Percentiles rank a stretch among this genome's conserved stretches.
Conservation (phyloP, 164 flowering plant genomes). For the Tinospora cordifolia region DNA sequence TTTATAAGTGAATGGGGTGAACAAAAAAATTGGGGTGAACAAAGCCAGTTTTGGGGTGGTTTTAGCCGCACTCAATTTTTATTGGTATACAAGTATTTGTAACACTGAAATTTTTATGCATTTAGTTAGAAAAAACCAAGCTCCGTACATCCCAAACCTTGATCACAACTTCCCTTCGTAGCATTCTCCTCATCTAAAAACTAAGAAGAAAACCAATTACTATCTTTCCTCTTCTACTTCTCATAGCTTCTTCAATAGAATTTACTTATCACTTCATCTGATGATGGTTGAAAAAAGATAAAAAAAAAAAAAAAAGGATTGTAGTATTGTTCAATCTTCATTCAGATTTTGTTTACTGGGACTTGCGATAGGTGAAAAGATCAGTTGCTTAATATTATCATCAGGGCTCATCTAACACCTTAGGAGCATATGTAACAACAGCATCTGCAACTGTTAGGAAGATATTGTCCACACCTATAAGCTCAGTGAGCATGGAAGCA, state of each 20-base stretch:
- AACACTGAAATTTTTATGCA: neutral
- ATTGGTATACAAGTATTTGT: neutral
- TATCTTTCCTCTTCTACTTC: neutral
- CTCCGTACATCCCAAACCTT: neutral
- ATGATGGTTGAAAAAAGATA: neutral
- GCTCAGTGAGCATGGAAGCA: conserved; percentile 36
- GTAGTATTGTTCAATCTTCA: neutral
- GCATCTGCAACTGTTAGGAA: conserved; percentile 92
- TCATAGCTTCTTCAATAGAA: neutral
- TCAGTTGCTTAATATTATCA: neutral
- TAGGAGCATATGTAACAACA: conserved; percentile 47
- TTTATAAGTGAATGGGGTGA: too few relatives aligned
- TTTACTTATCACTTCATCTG: neutral
- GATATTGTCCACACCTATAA: conserved; percentile 61
- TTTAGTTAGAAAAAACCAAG: neutral
- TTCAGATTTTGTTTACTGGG: neutral
- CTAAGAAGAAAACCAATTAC: too few relatives aligned
- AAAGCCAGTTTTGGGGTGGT: too few relatives aligned
- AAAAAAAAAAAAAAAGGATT: neutral
- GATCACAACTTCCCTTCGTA: neutral
- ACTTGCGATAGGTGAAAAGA: neutral
- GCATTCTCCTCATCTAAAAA: neutral
- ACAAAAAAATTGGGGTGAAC: too few relatives aligned
- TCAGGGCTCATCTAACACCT: conserved; percentile 42
- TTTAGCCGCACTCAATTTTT: too few relatives aligned